Conservation (phyloP, 768 basidiomycete species). For the Coprinopsis sp. region DNA sequence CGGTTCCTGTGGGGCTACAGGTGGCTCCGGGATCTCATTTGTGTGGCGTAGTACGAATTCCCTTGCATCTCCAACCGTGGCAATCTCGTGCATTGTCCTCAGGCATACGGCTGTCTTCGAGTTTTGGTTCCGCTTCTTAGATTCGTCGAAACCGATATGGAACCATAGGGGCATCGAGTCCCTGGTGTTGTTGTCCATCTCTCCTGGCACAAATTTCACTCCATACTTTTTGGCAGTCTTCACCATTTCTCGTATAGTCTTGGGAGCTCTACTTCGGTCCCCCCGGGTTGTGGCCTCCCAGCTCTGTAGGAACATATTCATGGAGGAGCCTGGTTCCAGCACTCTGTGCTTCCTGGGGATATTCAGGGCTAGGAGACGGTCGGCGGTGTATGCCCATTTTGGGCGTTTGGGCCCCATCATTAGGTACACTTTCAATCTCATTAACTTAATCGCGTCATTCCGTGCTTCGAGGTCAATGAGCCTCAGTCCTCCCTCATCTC, state of each 20-base stretch:
- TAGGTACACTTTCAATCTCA: slow-evolving; percentile 20
- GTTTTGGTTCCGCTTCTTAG: background rate
- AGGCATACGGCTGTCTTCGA: background rate
- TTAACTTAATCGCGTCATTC: slow-evolving; percentile 21
- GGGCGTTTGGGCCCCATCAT: too few species aligned
- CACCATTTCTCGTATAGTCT: background rate
- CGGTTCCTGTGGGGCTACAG: too few species aligned
- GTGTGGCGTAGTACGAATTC: too few species aligned
- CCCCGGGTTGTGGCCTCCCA: background rate
- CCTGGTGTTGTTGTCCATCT: background rate
- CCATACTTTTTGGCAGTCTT: background rate
- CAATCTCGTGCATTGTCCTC: background rate
- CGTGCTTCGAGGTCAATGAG: slow-evolving; percentile 18
- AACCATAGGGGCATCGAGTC: background rate
- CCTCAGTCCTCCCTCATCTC: slow-evolving; percentile 7
- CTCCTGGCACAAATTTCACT: background rate
- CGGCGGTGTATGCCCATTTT: slow-evolving; percentile 12
- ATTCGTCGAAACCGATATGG: background rate
- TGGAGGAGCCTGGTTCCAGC: background rate
- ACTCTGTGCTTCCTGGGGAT: background rate
- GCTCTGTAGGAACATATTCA: slow-evolving; percentile 1
- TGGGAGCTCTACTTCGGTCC: background rate
- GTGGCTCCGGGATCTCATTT: too few species aligned
- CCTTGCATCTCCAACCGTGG: background rate
- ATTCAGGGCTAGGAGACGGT: slow-evolving; percentile 2